phyloP scores from a whole-genome alignment of 805 yeast species.

The Cyberlindnera amylophila region DNA sequence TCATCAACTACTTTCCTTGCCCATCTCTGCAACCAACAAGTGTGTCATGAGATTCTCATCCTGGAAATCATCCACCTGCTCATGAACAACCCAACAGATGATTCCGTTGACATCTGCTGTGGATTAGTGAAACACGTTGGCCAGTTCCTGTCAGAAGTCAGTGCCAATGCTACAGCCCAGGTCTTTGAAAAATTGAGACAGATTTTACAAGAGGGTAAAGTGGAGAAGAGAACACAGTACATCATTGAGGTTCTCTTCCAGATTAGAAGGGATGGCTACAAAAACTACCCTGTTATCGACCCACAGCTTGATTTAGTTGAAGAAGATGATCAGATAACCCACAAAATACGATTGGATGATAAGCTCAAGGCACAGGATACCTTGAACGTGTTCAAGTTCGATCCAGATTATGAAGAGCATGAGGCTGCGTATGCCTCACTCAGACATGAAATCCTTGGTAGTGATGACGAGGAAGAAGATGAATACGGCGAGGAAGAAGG shows the following conservation, averaged over 20 bases:
- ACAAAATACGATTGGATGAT: constrained; percentile 52
- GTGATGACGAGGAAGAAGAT: constrained; percentile 46
- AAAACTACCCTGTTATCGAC: constrained; percentile 36
- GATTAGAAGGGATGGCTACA: constrained; percentile 42
- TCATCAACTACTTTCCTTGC: constrained; percentile 50
- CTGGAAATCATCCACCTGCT: constrained; percentile 51
- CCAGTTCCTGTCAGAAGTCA: constrained; percentile 38
- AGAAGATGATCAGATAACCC: constrained; percentile 57
- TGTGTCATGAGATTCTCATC: constrained; percentile 49
- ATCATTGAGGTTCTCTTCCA: constrained; percentile 50
- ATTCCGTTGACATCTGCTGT: constrained; percentile 52
- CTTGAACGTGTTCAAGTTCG: constrained; percentile 49
- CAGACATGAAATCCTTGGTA: constrained; percentile 18
- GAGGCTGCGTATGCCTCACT: constrained; percentile 46
- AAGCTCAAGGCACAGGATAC: constrained; percentile 41
- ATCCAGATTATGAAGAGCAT: constrained; percentile 44
- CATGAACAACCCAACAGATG: constrained; percentile 46
- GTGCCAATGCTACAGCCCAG: constrained; percentile 42
- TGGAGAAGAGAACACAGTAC: constrained; percentile 40
- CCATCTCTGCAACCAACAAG: constrained; percentile 59
- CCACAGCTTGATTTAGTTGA: constrained; percentile 57
- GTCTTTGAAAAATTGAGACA: constrained; percentile 59
- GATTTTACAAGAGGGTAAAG: constrained; percentile 52
- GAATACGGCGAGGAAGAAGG: constrained; percentile 34
- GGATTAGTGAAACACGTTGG: constrained; percentile 53